Conservation (phyloP, 305 asterid genomes). For the Solanum hybrid region DNA sequence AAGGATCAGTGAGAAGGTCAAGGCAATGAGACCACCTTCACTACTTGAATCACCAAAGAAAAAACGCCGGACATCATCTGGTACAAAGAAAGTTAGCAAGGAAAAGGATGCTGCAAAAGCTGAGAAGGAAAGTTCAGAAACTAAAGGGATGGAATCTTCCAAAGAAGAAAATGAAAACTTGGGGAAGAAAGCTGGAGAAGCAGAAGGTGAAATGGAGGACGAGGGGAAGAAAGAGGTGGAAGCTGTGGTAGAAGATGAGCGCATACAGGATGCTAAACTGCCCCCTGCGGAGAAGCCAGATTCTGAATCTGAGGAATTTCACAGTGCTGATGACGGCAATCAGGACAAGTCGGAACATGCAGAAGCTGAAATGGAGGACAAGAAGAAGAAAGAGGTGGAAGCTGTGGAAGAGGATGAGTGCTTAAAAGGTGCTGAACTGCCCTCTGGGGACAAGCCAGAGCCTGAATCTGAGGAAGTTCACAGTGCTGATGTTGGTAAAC, state of each 20-base stretch:
- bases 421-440: constrained; percentile 14
- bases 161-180: not conserved
- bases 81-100: constrained; percentile 31
- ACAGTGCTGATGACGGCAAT: constrained; percentile 15
- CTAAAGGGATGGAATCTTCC: not conserved
- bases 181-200: constrained; percentile 1
- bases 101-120: not conserved
- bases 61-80: constrained; percentile 35
- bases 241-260: constrained; percentile 22
- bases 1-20: constrained; percentile 74
- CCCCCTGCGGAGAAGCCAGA: constrained; percentile 4
- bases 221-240: not conserved
- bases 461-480: not conserved
- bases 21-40: constrained; percentile 53
- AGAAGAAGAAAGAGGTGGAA: constrained; percentile 14
- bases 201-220: not conserved
- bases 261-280: constrained; percentile 13
- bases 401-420: constrained; percentile 20
- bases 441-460: not conserved
- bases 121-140: not conserved
- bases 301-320: not conserved
- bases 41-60: constrained; percentile 55
- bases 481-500: constrained; percentile 15
- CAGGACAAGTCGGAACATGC: constrained; percentile 13
- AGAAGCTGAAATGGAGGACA: not conserved